Conservation (phyloP, 805 yeast genomes). For the Saturnispora gosingensis region DNA sequence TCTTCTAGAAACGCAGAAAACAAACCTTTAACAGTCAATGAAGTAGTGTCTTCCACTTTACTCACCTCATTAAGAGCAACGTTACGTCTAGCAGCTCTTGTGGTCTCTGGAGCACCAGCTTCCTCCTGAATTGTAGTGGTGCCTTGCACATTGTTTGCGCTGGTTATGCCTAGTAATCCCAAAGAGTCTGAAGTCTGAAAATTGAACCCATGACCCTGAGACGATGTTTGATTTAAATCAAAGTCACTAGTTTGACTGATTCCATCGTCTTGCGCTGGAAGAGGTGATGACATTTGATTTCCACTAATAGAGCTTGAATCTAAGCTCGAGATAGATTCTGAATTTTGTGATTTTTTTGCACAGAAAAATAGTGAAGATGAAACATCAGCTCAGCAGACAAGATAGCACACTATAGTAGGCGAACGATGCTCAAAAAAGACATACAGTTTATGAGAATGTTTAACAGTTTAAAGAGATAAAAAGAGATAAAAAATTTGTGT, state of each 20-base stretch:
- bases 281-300: conserved; percentile 21
- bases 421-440: too few relatives aligned
- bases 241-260: conserved; percentile 19
- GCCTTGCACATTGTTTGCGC: conserved; percentile 5
- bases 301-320: conserved; percentile 7
- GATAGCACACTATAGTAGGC: too few relatives aligned
- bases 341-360: not conserved
- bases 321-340: not conserved
- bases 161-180: conserved; percentile 6
- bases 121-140: conserved; percentile 3
- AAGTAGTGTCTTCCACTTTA: conserved; percentile 82
- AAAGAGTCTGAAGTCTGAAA: conserved; percentile 11
- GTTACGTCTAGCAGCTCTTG: conserved; percentile 32
- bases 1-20: conserved; percentile 78
- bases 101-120: conserved; percentile 13
- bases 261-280: conserved; percentile 16
- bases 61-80: conserved; percentile 63
- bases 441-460: not conserved
- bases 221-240: conserved; percentile 11
- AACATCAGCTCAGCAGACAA: not conserved
- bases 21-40: conserved; percentile 86
- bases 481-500: too few relatives aligned
- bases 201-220: conserved; percentile 10
- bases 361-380: not conserved
- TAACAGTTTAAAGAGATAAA: not conserved